Percentiles rank a stretch among this genome's conserved stretches.
Conservation (phyloP, 768 basidiomycete species). For the Mycena albidolilacea region DNA sequence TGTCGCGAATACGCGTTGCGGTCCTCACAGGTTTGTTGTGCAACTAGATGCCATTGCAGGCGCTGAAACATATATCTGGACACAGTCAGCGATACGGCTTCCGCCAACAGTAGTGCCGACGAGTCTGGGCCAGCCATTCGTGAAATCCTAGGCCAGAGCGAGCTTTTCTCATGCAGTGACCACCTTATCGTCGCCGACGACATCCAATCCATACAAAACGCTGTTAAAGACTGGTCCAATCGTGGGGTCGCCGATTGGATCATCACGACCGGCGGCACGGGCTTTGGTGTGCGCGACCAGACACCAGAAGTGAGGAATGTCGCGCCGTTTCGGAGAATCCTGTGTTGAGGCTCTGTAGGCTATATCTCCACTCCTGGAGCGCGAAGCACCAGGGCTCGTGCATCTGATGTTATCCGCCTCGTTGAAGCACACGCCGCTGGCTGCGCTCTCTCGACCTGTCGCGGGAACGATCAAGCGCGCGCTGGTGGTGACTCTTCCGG, state of each 20-base stretch:
- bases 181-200: constrained; percentile 79
- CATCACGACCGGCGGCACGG: constrained; percentile 90
- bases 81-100: constrained; percentile 82
- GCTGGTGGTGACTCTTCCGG: constrained; percentile 86
- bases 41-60: neutral
- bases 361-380: constrained; percentile 74
- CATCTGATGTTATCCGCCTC: constrained; percentile 81
- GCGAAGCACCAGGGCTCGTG: constrained; percentile 78
- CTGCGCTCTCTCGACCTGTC: constrained; percentile 86
- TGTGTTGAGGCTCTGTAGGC: constrained; percentile 56
- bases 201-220: constrained; percentile 60
- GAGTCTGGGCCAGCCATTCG: constrained; percentile 77
- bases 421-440: constrained; percentile 81
- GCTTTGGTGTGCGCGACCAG: constrained; percentile 83
- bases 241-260: constrained; percentile 75
- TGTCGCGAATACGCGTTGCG: constrained; percentile 40
- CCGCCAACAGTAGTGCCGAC: constrained; percentile 64
- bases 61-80: neutral
- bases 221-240: constrained; percentile 63
- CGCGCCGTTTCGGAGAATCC: neutral
- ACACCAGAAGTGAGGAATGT: constrained; percentile 81
- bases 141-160: constrained; percentile 57
- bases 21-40: constrained; percentile 41
- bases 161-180: constrained; percentile 54
- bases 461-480: constrained; percentile 80